Conservation (phyloP, 345 rosid genomes). For the Brassica cretica region DNA sequence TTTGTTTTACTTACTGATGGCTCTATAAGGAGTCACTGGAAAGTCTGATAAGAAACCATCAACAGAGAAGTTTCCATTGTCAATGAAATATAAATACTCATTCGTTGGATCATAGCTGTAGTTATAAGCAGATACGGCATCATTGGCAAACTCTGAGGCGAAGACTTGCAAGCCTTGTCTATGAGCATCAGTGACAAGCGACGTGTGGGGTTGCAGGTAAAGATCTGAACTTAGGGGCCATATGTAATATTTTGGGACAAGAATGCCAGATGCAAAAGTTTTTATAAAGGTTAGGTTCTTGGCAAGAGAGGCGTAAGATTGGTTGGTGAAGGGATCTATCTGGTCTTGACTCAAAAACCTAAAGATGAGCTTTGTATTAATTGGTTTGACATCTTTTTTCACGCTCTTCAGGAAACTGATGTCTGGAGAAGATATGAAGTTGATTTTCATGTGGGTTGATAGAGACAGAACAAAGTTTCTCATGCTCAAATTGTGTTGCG, state of each 20-base stretch:
- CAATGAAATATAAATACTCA: slow-evolving; percentile 55
- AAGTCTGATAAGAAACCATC: slow-evolving; percentile 82
- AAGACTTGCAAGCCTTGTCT: slow-evolving; percentile 65
- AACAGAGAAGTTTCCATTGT: slow-evolving; percentile 75
- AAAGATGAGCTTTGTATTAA: slow-evolving; percentile 54
- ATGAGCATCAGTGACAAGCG: slow-evolving; percentile 69
- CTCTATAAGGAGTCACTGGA: slow-evolving; percentile 66
- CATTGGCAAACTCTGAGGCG: slow-evolving; percentile 70
- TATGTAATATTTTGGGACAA: slow-evolving; percentile 67
- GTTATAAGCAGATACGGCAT: slow-evolving; percentile 54
- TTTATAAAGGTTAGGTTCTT: slow-evolving; percentile 60
- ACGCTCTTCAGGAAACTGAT: slow-evolving; percentile 53
- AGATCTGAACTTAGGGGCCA: slow-evolving; percentile 48
- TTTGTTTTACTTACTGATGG: slow-evolving; percentile 46
- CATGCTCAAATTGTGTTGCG: slow-evolving; percentile 61
- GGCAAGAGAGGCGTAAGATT: slow-evolving; percentile 55
- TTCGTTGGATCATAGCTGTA: slow-evolving; percentile 67
- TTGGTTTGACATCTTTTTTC: slow-evolving; percentile 39
- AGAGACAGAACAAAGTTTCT: slow-evolving; percentile 49
- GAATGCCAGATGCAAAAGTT: slow-evolving; percentile 79
- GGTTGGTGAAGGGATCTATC: slow-evolving; percentile 63
- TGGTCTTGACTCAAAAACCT: slow-evolving; percentile 48
- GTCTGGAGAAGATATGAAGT: slow-evolving; percentile 75
- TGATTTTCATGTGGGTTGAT: slow-evolving; percentile 39
- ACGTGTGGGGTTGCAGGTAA: slow-evolving; percentile 53